Base-by-base conservation (phyloP, 1,284 basidiomycete genomes). In the Ganoderma sinense region DNA sequence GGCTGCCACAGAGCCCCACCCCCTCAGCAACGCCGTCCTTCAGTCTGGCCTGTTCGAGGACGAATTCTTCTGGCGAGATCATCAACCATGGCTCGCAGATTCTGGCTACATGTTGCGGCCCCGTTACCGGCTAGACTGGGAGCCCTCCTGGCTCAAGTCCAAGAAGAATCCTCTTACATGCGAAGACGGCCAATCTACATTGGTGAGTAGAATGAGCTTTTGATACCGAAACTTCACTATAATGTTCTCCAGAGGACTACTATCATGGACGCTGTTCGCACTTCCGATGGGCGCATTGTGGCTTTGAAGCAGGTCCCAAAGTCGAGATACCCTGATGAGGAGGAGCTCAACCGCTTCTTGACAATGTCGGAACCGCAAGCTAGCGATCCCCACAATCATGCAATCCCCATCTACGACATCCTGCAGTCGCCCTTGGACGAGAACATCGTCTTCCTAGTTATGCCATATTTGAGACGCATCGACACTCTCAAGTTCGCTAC, bases 301-400 rank as follows among this genome's bases (percentile, higher is more conserved):
- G 60, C 23, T 60, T 4, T 48, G 20, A 29, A 18, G 8, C 58
- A 41, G 39, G 45, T 45, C 11, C 8, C 29, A 75, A 79, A 55
- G 55, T 72, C 31, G 64, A 64, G 4, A 73, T 81, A 43, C 16
- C 41, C 41, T 6, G 41, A 43, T 6, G 41, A 43, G 18, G 41
- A 43, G 16, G 41, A 43, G 16, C 43, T 45, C 8, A 45, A 45
- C 8, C 43, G 43, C 2, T 45, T 45, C 43, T 45, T 45, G 4
- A 67, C 41, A n/a, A 43, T 33, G 31, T 68, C 70, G 2, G 69
- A 71, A 18, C 69, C 65, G 0, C 64, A 76, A 5, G 62, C 33
- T 0, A 58, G 68, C 1, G 71, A 80, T 59, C 69, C 77, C 5
- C 62, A 63, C 11, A 81, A 81, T 40, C 80, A 79, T 60, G 74